Evolutionary conservation across 2,329 filamentous ascomycete genomes (phyloP).

Genomic region (Alternaria gansuensis): DNA sequence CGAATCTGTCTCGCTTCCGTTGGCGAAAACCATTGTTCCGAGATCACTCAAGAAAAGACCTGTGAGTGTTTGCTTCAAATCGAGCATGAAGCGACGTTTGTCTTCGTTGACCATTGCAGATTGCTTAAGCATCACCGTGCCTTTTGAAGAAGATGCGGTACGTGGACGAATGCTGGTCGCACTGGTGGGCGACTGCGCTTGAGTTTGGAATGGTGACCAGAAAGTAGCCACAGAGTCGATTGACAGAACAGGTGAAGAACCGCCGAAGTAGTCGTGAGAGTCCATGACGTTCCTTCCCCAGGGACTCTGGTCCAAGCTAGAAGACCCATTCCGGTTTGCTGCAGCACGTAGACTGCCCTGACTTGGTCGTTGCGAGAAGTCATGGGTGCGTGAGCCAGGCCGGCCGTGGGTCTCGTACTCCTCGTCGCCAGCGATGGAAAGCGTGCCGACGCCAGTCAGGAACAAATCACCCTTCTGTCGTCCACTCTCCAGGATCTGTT

Average conservation of each 20-base stretch:
- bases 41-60: conserved; percentile 89
- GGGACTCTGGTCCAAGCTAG: conserved; percentile 74
- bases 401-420: conserved; percentile 54
- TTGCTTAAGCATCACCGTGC: conserved; percentile 69
- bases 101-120: conserved; percentile 68
- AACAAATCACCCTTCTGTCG: conserved; percentile 61
- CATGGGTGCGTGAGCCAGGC: conserved; percentile 53
- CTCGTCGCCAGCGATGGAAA: conserved; percentile 60
- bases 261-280: conserved; percentile 74
- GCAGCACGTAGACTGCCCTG: conserved; percentile 67
- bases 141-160: conserved; percentile 72
- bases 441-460: conserved; percentile 57
- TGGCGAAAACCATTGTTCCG: conserved; percentile 83
- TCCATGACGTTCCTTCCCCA: conserved; percentile 73
- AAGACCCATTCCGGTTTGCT: conserved; percentile 70
- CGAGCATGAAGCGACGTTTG: conserved; percentile 79
- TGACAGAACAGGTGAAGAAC: conserved; percentile 72
- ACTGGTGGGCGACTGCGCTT: conserved; percentile 69
- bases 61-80: conserved; percentile 80
- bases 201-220: conserved; percentile 85
- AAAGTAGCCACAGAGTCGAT: conserved; percentile 82
- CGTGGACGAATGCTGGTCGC: conserved; percentile 69
- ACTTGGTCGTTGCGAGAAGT: conserved; percentile 61
- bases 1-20: conserved; percentile 88
- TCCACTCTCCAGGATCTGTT: conserved; percentile 65